Evolutionary conservation across 1,284 basidiomycete genomes (phyloP), one percentile per base, ranked within the genome.

Genomic region (Microbotryum lychnidis-dioicae): DNA sequence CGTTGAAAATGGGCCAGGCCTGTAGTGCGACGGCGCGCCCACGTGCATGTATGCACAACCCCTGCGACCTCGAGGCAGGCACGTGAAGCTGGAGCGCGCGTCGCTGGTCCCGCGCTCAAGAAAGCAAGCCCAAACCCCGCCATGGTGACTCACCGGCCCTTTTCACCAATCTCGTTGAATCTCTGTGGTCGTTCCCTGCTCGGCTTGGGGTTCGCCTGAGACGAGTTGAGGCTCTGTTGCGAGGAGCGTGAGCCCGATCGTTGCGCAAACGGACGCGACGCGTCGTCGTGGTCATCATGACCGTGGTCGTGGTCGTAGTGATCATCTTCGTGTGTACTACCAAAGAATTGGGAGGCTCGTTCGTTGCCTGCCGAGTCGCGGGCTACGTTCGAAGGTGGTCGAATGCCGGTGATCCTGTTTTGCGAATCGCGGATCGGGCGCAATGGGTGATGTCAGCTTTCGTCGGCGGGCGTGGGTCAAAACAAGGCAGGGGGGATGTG

Each of bases 351-450:
- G n/a, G 68, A 44, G 63, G 68, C 44, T 49, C 68, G 31, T 27
- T 73, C 61, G 47, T 69, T 57, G 2, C 65, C 67, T 2, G 61
- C 65, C 20, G 65, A 66, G 45, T 69, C 67, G 18, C 67, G 57
- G 6, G 65, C 62, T 2, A 64, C 65, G 27, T 58, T 57, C 31
- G 56, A 60, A 3, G 64, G 64, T 3, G 67, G 62, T 5, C 23
- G 31, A 10, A 69, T 58, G 42, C 66, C 66, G 7, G 67, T 69
- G 1, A 63, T 67, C n/a, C 67, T 69, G 55, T 2, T 0, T n/a
- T n/a, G n/a, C n/a, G n/a, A n/a, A n/a, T n/a, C n/a, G 10, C 0
- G 16, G 3, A 16, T 1, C 9, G 4, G 14, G 8, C 10, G 23
- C 8, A 21, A 57, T 23, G 12, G 21, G 23, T 25, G 8, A 27